Percentiles rank a stretch among this genome's conserved stretches.
Evolutionary conservation across 208 protist species (phyloP).

Genomic region (Trypanosoma cruzi): DNA sequence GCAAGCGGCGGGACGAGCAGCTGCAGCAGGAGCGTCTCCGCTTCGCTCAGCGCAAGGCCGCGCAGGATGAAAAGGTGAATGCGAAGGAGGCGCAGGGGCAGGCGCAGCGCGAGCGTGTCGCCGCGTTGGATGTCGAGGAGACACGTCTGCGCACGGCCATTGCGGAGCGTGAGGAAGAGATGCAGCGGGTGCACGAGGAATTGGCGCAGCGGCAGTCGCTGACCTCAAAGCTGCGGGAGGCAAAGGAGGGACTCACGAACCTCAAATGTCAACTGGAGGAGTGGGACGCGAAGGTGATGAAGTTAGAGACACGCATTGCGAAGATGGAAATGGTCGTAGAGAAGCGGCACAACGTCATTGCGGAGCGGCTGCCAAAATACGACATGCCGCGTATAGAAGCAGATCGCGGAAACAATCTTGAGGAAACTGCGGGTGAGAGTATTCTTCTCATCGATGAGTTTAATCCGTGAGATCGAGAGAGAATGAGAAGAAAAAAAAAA

Average conservation of each 20-base stretch:
- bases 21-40: constrained; percentile 44
- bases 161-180: constrained; percentile 36
- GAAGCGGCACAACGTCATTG: constrained; percentile 68
- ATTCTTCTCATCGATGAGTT: constrained; percentile 80
- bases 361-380: constrained; percentile 47
- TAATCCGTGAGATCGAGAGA: constrained; percentile 12
- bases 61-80: constrained; percentile 76
- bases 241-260: constrained; percentile 45
- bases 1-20: constrained; percentile 54
- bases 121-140: constrained; percentile 61
- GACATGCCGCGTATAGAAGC: constrained; percentile 57
- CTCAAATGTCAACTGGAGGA: constrained; percentile 79
- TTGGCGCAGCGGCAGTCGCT: constrained; percentile 49
- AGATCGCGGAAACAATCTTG: constrained; percentile 37
- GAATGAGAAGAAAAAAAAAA: constrained; percentile 6
- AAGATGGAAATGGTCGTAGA: constrained; percentile 58
- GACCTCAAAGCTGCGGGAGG: constrained; percentile 40
- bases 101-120: constrained; percentile 47
- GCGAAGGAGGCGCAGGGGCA: constrained; percentile 59
- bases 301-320: constrained; percentile 59
- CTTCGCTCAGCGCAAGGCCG: constrained; percentile 46
- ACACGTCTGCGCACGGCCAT: constrained; percentile 45
- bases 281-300: constrained; percentile 70
- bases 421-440: constrained; percentile 81
- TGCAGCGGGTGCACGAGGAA: constrained; percentile 44